Conservation (phyloP, 257 asterid species). For the Eucommia ulmoides region DNA sequence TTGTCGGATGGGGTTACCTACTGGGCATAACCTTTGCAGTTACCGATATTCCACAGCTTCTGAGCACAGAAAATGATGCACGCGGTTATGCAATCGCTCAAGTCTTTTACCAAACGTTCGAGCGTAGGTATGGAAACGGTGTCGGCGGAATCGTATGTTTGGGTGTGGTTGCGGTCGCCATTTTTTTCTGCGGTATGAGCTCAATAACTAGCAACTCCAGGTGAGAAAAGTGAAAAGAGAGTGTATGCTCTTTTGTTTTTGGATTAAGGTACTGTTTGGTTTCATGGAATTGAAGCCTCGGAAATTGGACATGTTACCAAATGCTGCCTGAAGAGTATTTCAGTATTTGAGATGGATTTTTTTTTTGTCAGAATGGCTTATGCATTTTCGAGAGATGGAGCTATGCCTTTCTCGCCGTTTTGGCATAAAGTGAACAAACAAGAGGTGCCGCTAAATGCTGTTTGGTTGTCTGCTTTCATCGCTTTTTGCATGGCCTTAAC, state of each 20-base stretch:
- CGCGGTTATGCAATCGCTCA: slow-evolving; percentile 94
- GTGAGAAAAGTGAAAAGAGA: too few relatives aligned
- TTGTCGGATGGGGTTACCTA: slow-evolving; percentile 93
- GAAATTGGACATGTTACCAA: too few relatives aligned
- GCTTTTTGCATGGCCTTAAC: slow-evolving; percentile 98
- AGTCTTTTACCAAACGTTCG: slow-evolving; percentile 67
- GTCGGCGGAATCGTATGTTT: slow-evolving; percentile 71
- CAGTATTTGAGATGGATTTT: neutral
- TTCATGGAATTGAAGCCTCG: too few relatives aligned
- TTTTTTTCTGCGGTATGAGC: slow-evolving; percentile 94
- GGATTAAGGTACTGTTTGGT: too few relatives aligned
- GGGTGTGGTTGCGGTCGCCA: slow-evolving; percentile 64
- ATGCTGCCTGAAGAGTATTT: too few relatives aligned
- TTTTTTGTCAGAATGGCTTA: slow-evolving; percentile 58
- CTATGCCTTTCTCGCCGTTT: slow-evolving; percentile 74
- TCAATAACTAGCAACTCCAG: slow-evolving; percentile 93
- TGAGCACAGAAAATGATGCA: slow-evolving; percentile 54
- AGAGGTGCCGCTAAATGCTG: slow-evolving; percentile 83
- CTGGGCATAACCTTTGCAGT: slow-evolving; percentile 91
- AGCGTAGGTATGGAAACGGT: slow-evolving; percentile 70
- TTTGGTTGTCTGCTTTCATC: slow-evolving; percentile 68
- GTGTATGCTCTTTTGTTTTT: too few relatives aligned
- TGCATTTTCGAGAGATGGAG: slow-evolving; percentile 98
- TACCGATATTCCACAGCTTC: slow-evolving; percentile 58
- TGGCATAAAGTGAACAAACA: slow-evolving; percentile 90